Evolutionary conservation across 768 basidiomycete genomes (phyloP).

Genomic region (Podaxis sp.): DNA sequence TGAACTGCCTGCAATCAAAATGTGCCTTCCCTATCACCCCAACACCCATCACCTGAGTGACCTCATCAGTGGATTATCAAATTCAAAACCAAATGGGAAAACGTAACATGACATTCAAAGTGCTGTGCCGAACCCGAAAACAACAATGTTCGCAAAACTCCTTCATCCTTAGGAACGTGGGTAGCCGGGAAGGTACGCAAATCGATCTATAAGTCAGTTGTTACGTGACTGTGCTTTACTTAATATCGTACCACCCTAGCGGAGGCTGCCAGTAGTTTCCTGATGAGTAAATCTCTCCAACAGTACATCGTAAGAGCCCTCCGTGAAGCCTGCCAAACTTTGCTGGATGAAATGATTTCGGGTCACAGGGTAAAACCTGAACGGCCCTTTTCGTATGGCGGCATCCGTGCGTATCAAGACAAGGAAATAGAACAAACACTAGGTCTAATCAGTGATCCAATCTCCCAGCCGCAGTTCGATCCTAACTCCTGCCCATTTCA

Average conservation of each 20-base stretch:
- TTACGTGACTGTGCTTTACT: no score
- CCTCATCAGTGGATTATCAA: conserved; percentile 6
- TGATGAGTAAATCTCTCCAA: no score
- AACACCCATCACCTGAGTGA: neutral
- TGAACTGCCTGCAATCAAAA: neutral
- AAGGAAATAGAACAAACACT: neutral
- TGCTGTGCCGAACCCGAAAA: no score
- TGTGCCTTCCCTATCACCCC: neutral
- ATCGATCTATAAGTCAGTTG: no score
- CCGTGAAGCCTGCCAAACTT: no score
- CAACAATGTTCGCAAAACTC: neutral
- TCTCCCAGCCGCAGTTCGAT: no score
- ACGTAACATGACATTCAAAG: neutral
- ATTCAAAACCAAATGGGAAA: conserved; percentile 3
- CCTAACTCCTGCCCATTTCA: neutral
- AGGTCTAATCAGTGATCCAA: neutral
- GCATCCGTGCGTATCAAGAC: neutral
- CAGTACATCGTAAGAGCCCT: no score
- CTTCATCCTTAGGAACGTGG: neutral
- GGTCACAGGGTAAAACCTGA: neutral
- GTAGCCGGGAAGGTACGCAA: neutral
- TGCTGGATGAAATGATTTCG: neutral
- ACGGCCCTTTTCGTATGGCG: neutral
- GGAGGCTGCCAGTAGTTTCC: no score
- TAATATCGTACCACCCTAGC: no score